Evolutionary conservation across 441 rosid genomes (phyloP), one percentile per base, ranked within the genome.

Genomic region (Gossypium lobatum): DNA sequence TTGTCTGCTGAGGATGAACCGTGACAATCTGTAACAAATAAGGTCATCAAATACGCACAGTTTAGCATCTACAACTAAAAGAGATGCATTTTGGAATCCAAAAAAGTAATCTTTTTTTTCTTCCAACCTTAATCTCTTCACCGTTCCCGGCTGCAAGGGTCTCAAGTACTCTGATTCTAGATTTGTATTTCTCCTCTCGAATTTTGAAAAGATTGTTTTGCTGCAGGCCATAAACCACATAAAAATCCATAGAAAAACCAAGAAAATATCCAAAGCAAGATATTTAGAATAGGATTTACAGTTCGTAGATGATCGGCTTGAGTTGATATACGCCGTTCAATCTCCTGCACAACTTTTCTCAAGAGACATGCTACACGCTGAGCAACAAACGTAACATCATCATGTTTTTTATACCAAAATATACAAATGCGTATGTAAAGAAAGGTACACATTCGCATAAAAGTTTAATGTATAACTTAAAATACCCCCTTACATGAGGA

Each of bases 291-390:
- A 67, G 23, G 54, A 50, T 61, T 80, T 85, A 95, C 98, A 11
- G 94, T 93, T 91, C 95, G 83, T 71, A 93, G 77, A 78, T 91
- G 97, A 45, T 95, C 98, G 34, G 97, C 93, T 83, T 95, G 98
- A 74, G 97, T 95, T 75, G 98, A 91, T 80, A 95, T 89, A 0
- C 98, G 94, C 8, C 98, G 81, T 81, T 91, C 97, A 60, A 95
- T 93, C 89, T 95, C 98, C 81, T 88, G 97, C 77, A 90, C 93
- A 1, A 91, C 94, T 85, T 89, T 95, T 73, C 96, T 88, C 64
- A 95, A 58, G 2, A 93, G 85, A 76, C 88, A 87, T 6, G 91
- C 97, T 10, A 88, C 93, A 67, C 96, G 93, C 97, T 93, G 93
- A 37, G 18, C 34, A 75, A 68, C 39, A 76, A 74, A 77, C 52